Conservation (phyloP, 257 asterid species). For the Solanum sejunctum region DNA sequence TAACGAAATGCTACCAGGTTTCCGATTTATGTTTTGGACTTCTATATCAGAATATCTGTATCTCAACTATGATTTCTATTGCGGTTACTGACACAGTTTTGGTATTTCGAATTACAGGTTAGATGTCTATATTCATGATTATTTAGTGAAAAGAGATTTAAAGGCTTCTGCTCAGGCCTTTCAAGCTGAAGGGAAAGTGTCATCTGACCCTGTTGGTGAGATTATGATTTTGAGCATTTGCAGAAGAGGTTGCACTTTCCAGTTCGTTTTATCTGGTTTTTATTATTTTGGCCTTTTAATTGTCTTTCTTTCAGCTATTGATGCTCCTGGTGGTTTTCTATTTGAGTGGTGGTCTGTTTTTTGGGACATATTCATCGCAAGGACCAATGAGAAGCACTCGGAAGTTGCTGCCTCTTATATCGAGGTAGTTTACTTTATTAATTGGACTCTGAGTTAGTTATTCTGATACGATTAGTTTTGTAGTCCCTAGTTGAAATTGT, state of each 20-base stretch:
- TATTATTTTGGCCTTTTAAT: neutral
- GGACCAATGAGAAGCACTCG: conserved; percentile 98
- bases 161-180: conserved; percentile 96
- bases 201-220: conserved; percentile 97
- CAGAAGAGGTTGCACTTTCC: neutral
- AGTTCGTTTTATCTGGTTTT: neutral
- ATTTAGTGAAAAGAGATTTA: conserved; percentile 90
- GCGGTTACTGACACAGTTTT: neutral
- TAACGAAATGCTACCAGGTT: neutral
- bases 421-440: conserved; percentile 45
- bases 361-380: conserved; percentile 97
- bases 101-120: conserved; percentile 35
- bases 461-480: neutral
- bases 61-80: neutral
- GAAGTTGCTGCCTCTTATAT: conserved; percentile 99
- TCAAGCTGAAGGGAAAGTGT: conserved; percentile 96
- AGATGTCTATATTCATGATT: conserved; percentile 94
- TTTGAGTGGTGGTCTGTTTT: conserved; percentile 99
- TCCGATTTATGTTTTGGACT: neutral
- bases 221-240: neutral
- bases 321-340: conserved; percentile 99
- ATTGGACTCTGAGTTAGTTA: neutral
- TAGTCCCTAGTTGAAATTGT: neutral
- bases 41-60: neutral
- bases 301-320: conserved; percentile 57